Percentiles rank a stretch among this genome's conserved stretches.
Conservation (phyloP, 139 green algal genomes). For the Chlamydomonas schloesseri region DNA sequence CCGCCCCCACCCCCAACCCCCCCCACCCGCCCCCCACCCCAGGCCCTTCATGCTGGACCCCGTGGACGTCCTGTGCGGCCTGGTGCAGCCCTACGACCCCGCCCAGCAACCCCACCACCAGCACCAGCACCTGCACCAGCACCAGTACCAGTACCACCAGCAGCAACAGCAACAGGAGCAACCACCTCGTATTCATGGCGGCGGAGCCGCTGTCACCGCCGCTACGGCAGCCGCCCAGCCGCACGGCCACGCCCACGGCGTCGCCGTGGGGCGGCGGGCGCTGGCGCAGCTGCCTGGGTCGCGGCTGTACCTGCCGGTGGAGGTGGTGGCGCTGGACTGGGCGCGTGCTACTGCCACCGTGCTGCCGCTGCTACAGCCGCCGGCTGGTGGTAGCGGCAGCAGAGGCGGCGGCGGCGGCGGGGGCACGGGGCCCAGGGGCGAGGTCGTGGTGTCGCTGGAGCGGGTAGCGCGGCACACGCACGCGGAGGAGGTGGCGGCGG, state of each 20-base stretch:
- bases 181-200: no score
- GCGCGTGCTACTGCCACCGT: neutral
- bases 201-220: neutral
- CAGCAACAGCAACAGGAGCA: constrained; percentile 10
- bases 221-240: neutral
- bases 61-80: constrained; percentile 12
- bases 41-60: constrained; percentile 41
- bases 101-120: neutral
- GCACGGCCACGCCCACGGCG: neutral
- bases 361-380: constrained; percentile 9
- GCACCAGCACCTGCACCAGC: neutral
- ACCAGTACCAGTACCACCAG: neutral
- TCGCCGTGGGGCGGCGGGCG: constrained; percentile 6
- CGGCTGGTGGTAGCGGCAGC: no score
- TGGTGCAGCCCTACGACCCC: neutral
- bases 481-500: neutral
- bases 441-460: neutral
- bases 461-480: neutral
- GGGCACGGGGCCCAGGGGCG: neutral
- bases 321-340: constrained; percentile 4
- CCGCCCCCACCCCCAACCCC: neutral
- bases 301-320: constrained; percentile 10
- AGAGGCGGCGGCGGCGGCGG: neutral
- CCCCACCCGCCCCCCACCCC: neutral
- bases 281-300: constrained; percentile 15